Conservation (phyloP, 768 basidiomycete genomes). For the Tephrocybe sp. region DNA sequence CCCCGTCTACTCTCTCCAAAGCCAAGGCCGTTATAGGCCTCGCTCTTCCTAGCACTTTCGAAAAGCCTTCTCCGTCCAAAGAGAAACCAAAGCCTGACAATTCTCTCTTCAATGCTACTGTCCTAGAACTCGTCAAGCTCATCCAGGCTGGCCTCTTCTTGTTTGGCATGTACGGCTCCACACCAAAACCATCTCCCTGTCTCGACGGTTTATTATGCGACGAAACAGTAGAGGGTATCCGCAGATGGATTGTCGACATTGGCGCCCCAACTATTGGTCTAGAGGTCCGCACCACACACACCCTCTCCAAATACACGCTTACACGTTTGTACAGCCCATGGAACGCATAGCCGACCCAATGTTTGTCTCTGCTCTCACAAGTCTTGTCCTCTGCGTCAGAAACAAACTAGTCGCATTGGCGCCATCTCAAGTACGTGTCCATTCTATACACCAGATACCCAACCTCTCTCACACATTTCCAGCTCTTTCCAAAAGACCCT, state of each 20-base stretch:
- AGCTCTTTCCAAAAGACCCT: slow-evolving; percentile 68
- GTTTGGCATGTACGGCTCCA: slow-evolving; percentile 55
- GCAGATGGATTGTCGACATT: slow-evolving; percentile 63
- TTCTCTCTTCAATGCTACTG: slow-evolving; percentile 55
- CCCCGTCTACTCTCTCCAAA: slow-evolving; percentile 15
- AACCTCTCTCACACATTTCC: background rate
- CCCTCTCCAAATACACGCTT: background rate
- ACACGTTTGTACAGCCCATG: slow-evolving; percentile 43
- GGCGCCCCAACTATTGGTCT: slow-evolving; percentile 59
- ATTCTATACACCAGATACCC: background rate
- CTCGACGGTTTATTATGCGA: slow-evolving; percentile 79
- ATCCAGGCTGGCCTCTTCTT: slow-evolving; percentile 69
- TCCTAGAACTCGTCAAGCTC: slow-evolving; percentile 74
- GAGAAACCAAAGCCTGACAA: slow-evolving; percentile 27
- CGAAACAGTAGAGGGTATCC: slow-evolving; percentile 67
- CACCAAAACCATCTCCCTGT: slow-evolving; percentile 10
- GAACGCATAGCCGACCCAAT: slow-evolving; percentile 74
- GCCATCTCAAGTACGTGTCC: slow-evolving; percentile 32
- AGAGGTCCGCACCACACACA: slow-evolving; percentile 43
- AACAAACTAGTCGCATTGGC: slow-evolving; percentile 68
- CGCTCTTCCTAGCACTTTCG: slow-evolving; percentile 14
- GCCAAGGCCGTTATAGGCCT: slow-evolving; percentile 16
- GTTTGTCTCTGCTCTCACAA: slow-evolving; percentile 67
- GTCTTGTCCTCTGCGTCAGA: slow-evolving; percentile 61
- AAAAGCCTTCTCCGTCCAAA: slow-evolving; percentile 8